Percentiles rank a stretch among this genome's conserved stretches.
Evolutionary conservation across 441 rosid species (phyloP).

Genomic region (Rhodomyrtus psidioides): DNA sequence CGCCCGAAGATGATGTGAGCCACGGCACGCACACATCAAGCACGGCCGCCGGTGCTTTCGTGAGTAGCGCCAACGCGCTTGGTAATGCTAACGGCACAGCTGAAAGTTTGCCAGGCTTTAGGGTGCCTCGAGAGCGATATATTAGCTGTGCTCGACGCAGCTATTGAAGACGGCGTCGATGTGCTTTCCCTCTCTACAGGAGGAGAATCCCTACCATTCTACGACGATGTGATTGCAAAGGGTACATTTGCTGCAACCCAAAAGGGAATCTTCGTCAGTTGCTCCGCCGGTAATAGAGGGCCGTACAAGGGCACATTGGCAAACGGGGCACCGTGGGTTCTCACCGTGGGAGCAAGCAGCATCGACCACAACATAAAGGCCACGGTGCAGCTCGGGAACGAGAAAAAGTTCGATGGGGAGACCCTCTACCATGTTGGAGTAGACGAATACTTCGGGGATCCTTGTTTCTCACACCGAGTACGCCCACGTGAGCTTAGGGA

Average conservation of each 20-base stretch:
- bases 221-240: background rate
- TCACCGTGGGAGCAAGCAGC: background rate
- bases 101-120: background rate
- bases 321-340: background rate
- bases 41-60: background rate
- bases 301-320: background rate
- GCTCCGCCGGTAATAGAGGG: background rate
- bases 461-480: no score
- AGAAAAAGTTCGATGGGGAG: background rate
- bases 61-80: background rate
- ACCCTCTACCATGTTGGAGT: background rate
- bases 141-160: background rate
- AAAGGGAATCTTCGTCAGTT: background rate
- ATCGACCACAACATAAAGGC: background rate
- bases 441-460: no score
- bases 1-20: rapidly evolving
- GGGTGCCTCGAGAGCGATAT: background rate
- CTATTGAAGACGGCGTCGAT: background rate
- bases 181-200: background rate
- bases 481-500: no score
- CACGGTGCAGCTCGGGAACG: background rate
- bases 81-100: background rate
- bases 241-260: background rate
- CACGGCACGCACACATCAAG: background rate
- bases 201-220: background rate